Evolutionary conservation across 148 eudicot species (phyloP).

Genomic region (Mesembryanthemum crystallinum): DNA sequence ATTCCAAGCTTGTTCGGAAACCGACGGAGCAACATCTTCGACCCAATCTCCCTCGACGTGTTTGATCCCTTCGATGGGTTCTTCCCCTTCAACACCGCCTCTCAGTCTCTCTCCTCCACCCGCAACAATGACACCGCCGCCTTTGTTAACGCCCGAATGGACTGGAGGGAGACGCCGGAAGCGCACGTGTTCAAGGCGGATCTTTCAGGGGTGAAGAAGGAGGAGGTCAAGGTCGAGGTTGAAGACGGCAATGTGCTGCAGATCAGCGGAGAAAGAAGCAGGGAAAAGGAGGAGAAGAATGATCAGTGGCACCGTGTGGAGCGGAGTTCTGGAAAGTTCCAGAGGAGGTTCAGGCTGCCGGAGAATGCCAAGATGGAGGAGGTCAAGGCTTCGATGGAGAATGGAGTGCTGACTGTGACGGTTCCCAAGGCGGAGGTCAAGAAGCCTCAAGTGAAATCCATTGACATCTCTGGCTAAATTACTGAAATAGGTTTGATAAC

Average conservation of each 20-base stretch:
- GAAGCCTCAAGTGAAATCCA: conserved; percentile 27
- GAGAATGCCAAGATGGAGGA: conserved; percentile 39
- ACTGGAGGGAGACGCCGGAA: conserved; percentile 47
- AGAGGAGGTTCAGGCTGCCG: conserved; percentile 40
- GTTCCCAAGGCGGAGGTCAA: conserved; percentile 29
- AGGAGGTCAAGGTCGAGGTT: conserved; percentile 47
- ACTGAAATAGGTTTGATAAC: too few species aligned
- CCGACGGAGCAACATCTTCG: conserved; percentile 23
- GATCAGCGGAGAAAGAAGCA: conserved; percentile 41
- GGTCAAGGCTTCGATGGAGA: conserved; percentile 34
- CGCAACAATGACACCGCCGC: background rate
- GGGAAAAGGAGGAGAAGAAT: conserved; percentile 27
- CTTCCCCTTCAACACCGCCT: too few species aligned
- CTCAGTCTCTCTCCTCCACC: conserved; percentile 16
- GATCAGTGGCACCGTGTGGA: conserved; percentile 44
- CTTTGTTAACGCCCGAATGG: conserved; percentile 25
- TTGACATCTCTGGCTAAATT: conserved; percentile 32
- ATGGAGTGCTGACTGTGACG: conserved; percentile 33
- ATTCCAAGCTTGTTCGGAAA: conserved; percentile 35
- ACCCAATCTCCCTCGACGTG: conserved; percentile 37
- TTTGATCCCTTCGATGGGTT: conserved; percentile 43
- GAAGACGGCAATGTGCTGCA: conserved; percentile 35
- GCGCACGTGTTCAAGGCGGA: conserved; percentile 43
- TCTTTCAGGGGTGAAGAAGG: conserved; percentile 42
- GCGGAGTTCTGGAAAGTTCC: conserved; percentile 35